A percentile compares a stretch with the other conserved stretches of the same genome.
Conservation (phyloP, 495 filamentous ascomycete species). For the Neurospora sp. region DNA sequence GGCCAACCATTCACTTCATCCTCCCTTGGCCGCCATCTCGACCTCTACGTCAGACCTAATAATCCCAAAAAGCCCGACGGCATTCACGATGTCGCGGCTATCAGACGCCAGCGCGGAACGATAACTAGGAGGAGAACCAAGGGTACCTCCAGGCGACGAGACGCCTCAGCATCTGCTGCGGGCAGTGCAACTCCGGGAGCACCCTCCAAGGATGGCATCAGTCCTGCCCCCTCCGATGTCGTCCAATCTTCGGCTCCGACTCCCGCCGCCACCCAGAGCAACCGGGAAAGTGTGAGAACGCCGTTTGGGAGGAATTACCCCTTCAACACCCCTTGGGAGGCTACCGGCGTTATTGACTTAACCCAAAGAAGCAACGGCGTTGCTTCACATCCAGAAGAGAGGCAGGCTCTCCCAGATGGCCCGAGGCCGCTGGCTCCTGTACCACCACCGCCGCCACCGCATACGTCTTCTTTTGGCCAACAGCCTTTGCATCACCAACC, state of each 20-base stretch:
- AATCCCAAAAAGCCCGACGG: constrained; percentile 78
- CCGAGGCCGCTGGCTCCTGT: neutral
- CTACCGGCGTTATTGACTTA: constrained; percentile 67
- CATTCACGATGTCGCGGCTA: constrained; percentile 78
- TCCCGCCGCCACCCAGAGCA: constrained; percentile 15
- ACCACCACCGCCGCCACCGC: neutral
- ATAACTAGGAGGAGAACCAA: constrained; percentile 76
- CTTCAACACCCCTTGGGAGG: constrained; percentile 53
- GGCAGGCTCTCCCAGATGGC: constrained; percentile 11
- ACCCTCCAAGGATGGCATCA: constrained; percentile 17
- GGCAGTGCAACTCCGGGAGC: constrained; percentile 27
- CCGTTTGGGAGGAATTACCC: constrained; percentile 47
- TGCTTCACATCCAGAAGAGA: constrained; percentile 19
- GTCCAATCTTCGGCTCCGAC: constrained; percentile 17
- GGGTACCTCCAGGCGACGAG: constrained; percentile 46
- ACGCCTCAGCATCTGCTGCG: constrained; percentile 28
- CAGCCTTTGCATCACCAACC: constrained; percentile 46
- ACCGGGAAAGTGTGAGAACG: constrained; percentile 33
- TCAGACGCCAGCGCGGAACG: constrained; percentile 64
- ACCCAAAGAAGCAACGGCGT: neutral
- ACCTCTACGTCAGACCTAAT: constrained; percentile 80
- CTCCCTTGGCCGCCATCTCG: constrained; percentile 83
- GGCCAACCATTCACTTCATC: constrained; percentile 80
- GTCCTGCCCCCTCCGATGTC: constrained; percentile 14
- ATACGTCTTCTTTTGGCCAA: constrained; percentile 24